Percentiles rank a stretch among this genome's conserved stretches.
Conservation (phyloP, 2,329 filamentous ascomycete species). For the Pyrenochaeta sp. region DNA sequence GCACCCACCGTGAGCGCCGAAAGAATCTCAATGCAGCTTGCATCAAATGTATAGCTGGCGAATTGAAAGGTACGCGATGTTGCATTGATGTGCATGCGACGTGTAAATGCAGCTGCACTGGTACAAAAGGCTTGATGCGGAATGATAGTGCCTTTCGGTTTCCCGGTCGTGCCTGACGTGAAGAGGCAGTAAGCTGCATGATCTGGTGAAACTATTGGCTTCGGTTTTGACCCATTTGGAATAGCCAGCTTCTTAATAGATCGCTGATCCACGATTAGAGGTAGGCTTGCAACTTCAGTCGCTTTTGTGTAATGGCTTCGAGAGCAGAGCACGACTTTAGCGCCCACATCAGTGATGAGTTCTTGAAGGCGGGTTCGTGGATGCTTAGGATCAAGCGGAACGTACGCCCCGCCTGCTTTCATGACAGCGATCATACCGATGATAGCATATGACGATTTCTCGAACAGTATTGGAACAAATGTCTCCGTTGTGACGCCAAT, state of each 20-base stretch:
- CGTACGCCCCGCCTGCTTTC: constrained; percentile 50
- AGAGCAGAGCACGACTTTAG: constrained; percentile 41
- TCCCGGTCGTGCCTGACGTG: constrained; percentile 53
- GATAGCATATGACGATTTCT: constrained; percentile 44
- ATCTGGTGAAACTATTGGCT: constrained; percentile 50
- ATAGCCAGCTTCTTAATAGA: constrained; percentile 47
- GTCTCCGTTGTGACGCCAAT: constrained; percentile 38
- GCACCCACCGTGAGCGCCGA: constrained; percentile 61
- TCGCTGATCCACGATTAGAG: constrained; percentile 49
- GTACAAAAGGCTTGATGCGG: constrained; percentile 69
- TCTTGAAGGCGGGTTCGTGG: constrained; percentile 46
- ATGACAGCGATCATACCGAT: constrained; percentile 48
- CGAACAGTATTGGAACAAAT: constrained; percentile 48
- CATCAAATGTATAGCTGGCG: constrained; percentile 63
- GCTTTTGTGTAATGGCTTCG: constrained; percentile 26
- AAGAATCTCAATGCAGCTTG: constrained; percentile 63
- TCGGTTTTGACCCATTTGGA: constrained; percentile 47
- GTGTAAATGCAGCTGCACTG: constrained; percentile 39
- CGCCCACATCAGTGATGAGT: constrained; percentile 43
- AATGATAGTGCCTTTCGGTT: constrained; percentile 69
- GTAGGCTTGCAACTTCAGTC: constrained; percentile 30
- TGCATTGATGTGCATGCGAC: constrained; percentile 54
- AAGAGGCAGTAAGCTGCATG: constrained; percentile 69
- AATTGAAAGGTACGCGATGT: constrained; percentile 66
- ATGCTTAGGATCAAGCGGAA: constrained; percentile 50